These are phyloP conservation scores for Diaporthe amygdali DNA, from an alignment of 2,329 filamentous ascomycete species.

Conservation along the genomic window DNA sequence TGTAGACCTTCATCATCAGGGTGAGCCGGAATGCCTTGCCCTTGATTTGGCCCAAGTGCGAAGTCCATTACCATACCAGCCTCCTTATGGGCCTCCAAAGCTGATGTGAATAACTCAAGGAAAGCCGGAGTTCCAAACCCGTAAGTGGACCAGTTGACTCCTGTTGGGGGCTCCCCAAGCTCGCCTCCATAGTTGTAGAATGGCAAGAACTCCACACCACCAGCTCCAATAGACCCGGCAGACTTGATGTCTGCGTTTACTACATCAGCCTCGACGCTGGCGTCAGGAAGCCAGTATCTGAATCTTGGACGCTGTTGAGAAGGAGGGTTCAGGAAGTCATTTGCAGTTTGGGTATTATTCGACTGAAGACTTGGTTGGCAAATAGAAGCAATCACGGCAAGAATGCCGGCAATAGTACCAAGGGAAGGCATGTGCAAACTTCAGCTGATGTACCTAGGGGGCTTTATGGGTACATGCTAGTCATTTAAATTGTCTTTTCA, in stretches of 20 bases:
- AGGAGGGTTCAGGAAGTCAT: neutral
- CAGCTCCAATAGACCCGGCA: neutral
- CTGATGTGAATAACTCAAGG: neutral
- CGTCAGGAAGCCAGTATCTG: neutral
- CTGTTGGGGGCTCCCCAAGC: neutral
- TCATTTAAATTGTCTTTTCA: neutral
- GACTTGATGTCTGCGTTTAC: neutral
- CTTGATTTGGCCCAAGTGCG: constrained; percentile 50
- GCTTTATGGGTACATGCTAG: neutral
- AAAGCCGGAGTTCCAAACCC: constrained; percentile 41
- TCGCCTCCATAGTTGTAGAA: neutral
- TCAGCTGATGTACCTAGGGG: neutral
- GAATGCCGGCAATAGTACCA: too few relatives aligned
- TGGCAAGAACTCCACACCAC: neutral
- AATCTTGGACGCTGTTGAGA: neutral
- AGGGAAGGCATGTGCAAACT: neutral
- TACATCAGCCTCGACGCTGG: neutral
- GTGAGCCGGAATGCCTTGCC: constrained; percentile 49
- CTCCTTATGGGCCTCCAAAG: constrained; percentile 37
- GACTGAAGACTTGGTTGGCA: neutral
- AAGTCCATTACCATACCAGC: constrained; percentile 48
- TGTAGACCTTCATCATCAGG: constrained; percentile 38
- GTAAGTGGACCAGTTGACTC: constrained; percentile 14
- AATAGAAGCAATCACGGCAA: neutral
- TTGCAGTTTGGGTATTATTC: neutral